Percentiles rank a stretch among this genome's conserved stretches.
These are phyloP conservation scores for Oryza brachyantha DNA, from an alignment of 176 grass and related monocot species.

Conservation along the genomic window DNA sequence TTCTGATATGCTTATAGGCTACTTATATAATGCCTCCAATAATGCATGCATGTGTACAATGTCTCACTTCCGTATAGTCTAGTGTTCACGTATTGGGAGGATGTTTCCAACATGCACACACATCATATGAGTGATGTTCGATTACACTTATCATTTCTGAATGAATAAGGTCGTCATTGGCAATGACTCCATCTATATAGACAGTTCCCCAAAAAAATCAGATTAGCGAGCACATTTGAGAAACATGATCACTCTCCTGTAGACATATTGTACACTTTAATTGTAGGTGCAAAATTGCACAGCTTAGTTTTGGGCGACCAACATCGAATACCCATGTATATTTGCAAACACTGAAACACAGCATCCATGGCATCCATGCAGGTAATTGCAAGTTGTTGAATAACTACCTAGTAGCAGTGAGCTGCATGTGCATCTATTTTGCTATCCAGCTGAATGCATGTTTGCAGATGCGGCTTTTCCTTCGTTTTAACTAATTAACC, in stretches of 20 bases:
- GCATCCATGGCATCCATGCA: not conserved
- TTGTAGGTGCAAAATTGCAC: too few species aligned
- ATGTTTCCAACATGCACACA: not conserved
- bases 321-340: not conserved
- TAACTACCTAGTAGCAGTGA: not conserved
- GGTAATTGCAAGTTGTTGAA: not conserved
- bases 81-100: too few species aligned
- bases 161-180: not conserved
- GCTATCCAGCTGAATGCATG: not conserved
- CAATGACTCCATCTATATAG: not conserved
- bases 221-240: not conserved
- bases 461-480: not conserved
- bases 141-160: conserved; percentile 17
- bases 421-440: not conserved
- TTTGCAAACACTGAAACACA: conserved; percentile 22
- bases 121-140: conserved; percentile 2
- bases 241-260: not conserved
- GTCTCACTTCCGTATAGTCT: too few species aligned
- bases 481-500: not conserved
- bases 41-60: not conserved
- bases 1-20: not conserved
- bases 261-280: too few species aligned
- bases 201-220: not conserved
- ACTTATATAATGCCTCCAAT: not conserved
- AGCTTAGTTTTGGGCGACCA: not conserved